phyloP scores from a whole-genome alignment of 805 yeast species.

The Lachancea kluyveri region DNA sequence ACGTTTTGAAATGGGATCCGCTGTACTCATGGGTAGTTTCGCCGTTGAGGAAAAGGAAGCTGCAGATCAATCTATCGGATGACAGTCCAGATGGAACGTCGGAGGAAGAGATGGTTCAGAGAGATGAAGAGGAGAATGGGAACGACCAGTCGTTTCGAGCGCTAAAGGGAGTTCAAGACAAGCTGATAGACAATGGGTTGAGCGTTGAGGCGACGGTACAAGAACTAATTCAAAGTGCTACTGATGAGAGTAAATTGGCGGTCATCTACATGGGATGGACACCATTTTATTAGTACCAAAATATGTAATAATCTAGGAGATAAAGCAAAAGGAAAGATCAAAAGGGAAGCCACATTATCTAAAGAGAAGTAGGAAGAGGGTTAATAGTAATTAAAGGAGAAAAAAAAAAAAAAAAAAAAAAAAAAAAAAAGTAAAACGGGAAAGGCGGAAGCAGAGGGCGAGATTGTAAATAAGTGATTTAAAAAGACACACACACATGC shows the following conservation, averaged over 20 bases:
- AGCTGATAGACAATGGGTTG: constrained; percentile 58
- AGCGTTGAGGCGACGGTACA: constrained; percentile 82
- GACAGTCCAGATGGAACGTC: constrained; percentile 9
- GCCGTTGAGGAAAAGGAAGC: constrained; percentile 53
- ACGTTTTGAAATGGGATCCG: constrained; percentile 88
- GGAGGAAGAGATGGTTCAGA: constrained; percentile 14
- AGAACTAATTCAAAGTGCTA: constrained; percentile 73
- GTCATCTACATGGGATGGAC: constrained; percentile 81
- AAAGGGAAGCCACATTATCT: neutral
- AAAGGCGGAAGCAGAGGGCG: no score
- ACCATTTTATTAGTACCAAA: constrained; percentile 63
- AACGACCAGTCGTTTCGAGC: constrained; percentile 79
- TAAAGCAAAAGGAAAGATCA: neutral
- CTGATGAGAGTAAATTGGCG: constrained; percentile 59
- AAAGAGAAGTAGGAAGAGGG: neutral
- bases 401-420: neutral
- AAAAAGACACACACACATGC: no score
- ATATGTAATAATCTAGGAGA: neutral
- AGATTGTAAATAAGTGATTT: no score
- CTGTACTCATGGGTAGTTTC: constrained; percentile 87
- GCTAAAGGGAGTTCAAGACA: constrained; percentile 61
- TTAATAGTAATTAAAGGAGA: neutral
- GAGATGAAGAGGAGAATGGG: constrained; percentile 23
- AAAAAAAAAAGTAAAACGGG: neutral
- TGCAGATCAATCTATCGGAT: constrained; percentile 37